Evolutionary conservation across 2,329 filamentous ascomycete genomes (phyloP).

Genomic region (Sclerotiophoma versabilis): DNA sequence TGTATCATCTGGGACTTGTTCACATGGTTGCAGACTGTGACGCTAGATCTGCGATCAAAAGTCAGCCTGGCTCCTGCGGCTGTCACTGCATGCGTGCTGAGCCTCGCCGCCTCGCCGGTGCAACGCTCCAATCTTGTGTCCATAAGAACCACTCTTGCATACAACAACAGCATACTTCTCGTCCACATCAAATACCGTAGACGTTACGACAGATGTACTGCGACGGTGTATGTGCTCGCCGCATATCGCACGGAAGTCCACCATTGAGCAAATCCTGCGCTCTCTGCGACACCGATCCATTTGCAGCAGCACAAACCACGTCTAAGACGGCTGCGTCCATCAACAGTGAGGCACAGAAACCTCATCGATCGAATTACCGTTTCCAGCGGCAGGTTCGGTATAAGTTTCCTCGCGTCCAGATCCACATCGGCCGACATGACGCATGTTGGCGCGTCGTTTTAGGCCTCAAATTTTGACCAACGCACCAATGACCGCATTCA

Average conservation of each 20-base stretch:
- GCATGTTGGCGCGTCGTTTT: conserved; percentile 1
- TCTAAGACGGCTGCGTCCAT: neutral
- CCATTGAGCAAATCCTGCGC: neutral
- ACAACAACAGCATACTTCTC: no score
- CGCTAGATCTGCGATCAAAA: neutral
- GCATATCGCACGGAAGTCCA: neutral
- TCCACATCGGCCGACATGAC: conserved; percentile 9
- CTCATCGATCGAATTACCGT: conserved; percentile 7
- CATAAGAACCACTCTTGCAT: no score
- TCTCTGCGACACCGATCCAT: neutral
- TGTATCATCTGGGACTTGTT: conserved; percentile 2
- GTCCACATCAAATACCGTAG: no score
- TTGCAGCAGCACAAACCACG: neutral
- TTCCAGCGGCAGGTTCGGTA: conserved; percentile 2
- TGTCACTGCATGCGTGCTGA: no score
- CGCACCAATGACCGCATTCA: conserved; percentile 5
- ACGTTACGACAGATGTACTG: neutral
- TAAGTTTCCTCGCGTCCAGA: neutral
- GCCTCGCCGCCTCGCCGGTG: no score
- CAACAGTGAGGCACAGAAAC: neutral
- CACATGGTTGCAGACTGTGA: conserved; percentile 9
- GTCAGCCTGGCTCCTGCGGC: conserved; percentile 1
- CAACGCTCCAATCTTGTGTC: no score
- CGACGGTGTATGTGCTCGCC: neutral
- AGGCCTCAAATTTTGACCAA: conserved; percentile 3